Percentiles rank a stretch among this genome's conserved stretches.
phyloP scores from a whole-genome alignment of 345 rosid species.

The Citrus mangshanensis region DNA sequence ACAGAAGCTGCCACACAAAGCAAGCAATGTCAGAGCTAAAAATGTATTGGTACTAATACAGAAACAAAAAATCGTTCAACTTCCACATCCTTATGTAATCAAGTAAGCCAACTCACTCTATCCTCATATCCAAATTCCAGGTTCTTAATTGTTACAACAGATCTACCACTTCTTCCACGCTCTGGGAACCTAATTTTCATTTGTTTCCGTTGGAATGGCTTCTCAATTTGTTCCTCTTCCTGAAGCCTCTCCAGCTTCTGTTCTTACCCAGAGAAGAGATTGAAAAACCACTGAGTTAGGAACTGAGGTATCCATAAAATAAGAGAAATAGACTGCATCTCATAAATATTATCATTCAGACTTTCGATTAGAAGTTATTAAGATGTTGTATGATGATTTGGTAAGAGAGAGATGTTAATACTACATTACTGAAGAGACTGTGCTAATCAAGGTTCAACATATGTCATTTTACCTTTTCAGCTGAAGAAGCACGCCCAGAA shows the following conservation, averaged over 20 bases:
- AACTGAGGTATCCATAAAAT: slow-evolving; percentile 5
- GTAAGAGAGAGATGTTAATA: neutral
- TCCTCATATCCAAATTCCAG: slow-evolving; percentile 73
- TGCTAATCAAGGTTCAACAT: neutral
- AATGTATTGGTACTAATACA: neutral
- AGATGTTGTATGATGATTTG: too few species aligned
- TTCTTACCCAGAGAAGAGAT: slow-evolving; percentile 11
- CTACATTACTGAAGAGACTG: neutral
- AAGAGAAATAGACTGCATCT: neutral
- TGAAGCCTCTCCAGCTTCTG: slow-evolving; percentile 86
- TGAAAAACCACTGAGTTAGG: neutral
- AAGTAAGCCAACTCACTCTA: slow-evolving; percentile 44
- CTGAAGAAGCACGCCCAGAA: slow-evolving; percentile 94
- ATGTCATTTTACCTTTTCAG: slow-evolving; percentile 69
- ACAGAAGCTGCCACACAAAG: slow-evolving; percentile 51
- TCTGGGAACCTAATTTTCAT: slow-evolving; percentile 97
- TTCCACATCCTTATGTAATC: neutral
- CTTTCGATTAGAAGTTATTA: neutral
- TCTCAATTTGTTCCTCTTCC: slow-evolving; percentile 81
- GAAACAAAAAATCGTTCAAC: neutral
- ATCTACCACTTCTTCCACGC: slow-evolving; percentile 89
- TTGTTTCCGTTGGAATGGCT: slow-evolving; percentile 86
- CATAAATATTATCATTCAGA: neutral
- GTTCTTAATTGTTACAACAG: slow-evolving; percentile 59
- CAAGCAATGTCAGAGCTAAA: slow-evolving; percentile 9